Conservation (phyloP, 164 flowering plant species). For the Vitis vinifera region ASM3070453v1 NC_081822.1:1313501-1314000, state of each 20-base stretch:
- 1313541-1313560: not conserved
- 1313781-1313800: too few relatives aligned
- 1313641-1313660: constrained; percentile 40
- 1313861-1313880: constrained; percentile 37
- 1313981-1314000: constrained; percentile 29
- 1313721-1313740: constrained; percentile 58
- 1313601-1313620: not conserved
- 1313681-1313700: constrained; percentile 55
- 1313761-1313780: constrained; percentile 1
- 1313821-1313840: too few relatives aligned
- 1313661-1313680: constrained; percentile 63
- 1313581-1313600: not conserved
- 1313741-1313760: constrained; percentile 66
- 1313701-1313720: constrained; percentile 52
- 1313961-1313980: constrained; percentile 43
- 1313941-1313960: constrained; percentile 58
- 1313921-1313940: constrained; percentile 64
- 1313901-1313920: constrained; percentile 58
- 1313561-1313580: not conserved
- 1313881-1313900: constrained; percentile 48
- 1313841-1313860: not conserved
- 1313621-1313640: constrained; percentile 58
- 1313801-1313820: too few relatives aligned
- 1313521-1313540: constrained; percentile 36
- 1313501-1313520: constrained; percentile 43